Base-by-base conservation (phyloP, 2,329 filamentous ascomycete species). In the Fusarium bulbicola region DNA sequence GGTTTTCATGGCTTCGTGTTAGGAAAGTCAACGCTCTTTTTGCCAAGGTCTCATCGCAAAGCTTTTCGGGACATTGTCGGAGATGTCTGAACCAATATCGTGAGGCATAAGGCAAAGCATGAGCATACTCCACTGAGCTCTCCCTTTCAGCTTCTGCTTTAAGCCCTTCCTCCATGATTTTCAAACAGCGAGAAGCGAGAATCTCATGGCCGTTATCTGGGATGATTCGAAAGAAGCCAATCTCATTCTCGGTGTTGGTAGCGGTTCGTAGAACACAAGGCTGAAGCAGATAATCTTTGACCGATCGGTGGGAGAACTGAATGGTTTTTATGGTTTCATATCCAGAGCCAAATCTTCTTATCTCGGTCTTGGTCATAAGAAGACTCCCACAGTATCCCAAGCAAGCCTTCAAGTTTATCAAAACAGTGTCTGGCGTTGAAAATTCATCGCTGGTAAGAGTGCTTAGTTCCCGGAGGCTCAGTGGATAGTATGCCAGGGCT, bases 51-150 rank as follows among this genome's bases (percentile, higher is more conserved):
- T 43, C 26, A 4, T 46, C 14, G 7, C 21, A 13, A 16, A 64
- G 50, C 11, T 46, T 16, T 16, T 46, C 39, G 16, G 66, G 46
- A 7, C 65, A 69, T 24, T 58, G 15, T 12, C 30, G 18, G 14
- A 69, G 50, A 24, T 69, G 64, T 24, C 14, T 30, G 30, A 64
- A 64, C 66, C 66, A 69, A 21, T 39, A 64, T 16, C 30, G 18
- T 14, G 65, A 32, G 4, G 39, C 21, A 43, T 69, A 69, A 2
- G 24, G 43, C 16, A 69, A 14, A 18, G 43, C 13, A 21, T 42
- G 18, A 34, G 20, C 12, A 20, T 13, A 34, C 2, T 42, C n/a
- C 1, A 34, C 6, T 3, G 53, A 15, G 1, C 9, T n/a, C 9
- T 39, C n/a, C 4, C 20, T 40, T 24, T 63, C 24, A 10, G 58